Evolutionary conservation across 2,329 filamentous ascomycete species (phyloP).

Genomic region (Basipetospora chlamydospora): DNA sequence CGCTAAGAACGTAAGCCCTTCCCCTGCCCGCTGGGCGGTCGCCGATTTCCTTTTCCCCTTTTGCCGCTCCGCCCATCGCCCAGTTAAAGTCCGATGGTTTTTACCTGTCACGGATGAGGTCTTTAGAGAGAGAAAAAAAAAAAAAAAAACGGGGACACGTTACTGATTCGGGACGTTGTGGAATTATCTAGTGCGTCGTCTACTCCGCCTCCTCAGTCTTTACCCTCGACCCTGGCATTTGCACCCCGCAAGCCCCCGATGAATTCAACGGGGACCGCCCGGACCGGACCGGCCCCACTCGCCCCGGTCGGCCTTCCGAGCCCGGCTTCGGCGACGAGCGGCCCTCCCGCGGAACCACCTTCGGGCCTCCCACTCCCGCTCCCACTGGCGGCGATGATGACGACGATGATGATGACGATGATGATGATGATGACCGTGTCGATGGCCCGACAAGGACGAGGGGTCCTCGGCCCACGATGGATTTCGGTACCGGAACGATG

Average conservation of each 20-base stretch:
- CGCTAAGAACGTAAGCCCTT: neutral
- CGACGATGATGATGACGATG: no score
- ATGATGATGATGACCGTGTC: no score
- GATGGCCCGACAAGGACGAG: no score
- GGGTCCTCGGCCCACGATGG: no score
- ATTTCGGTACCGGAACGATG: no score
- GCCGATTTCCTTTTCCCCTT: no score
- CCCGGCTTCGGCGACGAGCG: neutral
- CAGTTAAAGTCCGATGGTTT: no score
- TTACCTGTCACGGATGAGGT: no score
- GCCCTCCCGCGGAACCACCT: neutral
- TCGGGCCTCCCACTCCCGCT: neutral
- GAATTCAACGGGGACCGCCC: neutral
- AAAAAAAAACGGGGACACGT: no score
- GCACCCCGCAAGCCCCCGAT: neutral
- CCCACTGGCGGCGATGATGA: neutral
- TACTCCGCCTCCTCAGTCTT: neutral
- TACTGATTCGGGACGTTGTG: no score
- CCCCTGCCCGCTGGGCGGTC: neutral
- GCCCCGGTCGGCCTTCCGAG: neutral
- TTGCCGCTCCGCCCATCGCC: no score
- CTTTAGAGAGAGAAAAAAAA: no score
- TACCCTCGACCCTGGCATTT: neutral
- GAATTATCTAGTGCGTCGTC: constrained; percentile 1
- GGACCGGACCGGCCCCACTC: neutral